phyloP scores from a whole-genome alignment of 2,329 filamentous ascomycete genomes.

The Sporothrix humicola region DNA sequence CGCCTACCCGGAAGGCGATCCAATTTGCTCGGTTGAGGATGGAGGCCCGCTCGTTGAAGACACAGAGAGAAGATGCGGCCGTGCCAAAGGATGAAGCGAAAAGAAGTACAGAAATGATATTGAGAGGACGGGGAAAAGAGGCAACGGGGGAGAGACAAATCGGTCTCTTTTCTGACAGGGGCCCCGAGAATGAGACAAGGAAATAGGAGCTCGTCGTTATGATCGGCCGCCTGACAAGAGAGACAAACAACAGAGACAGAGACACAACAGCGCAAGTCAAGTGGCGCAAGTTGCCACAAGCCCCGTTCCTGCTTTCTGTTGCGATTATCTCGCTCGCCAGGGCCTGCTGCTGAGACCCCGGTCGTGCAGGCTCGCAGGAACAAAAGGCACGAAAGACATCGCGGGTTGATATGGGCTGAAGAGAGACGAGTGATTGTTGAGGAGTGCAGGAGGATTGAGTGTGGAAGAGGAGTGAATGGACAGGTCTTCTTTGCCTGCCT shows the following conservation, averaged over 20 bases:
- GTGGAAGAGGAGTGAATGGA: not conserved
- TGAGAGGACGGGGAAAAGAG: not conserved
- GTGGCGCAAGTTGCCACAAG: constrained; percentile 10
- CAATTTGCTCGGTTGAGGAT: constrained; percentile 28
- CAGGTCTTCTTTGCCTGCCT: not conserved
- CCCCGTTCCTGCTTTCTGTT: constrained; percentile 13
- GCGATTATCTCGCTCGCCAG: constrained; percentile 19
- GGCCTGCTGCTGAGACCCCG: not conserved
- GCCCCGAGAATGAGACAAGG: constrained; percentile 15
- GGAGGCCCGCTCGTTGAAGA: constrained; percentile 16
- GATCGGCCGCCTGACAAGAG: constrained; percentile 16
- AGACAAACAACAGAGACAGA: constrained; percentile 8
- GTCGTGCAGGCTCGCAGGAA: not conserved
- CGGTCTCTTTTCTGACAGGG: constrained; percentile 22
- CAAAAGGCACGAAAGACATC: not conserved
- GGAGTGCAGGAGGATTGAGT: not conserved
- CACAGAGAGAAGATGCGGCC: constrained; percentile 1
- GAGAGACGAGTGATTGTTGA: constrained; percentile 8
- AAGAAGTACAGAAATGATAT: not conserved
- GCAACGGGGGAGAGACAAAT: constrained; percentile 2
- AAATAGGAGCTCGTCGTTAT: constrained; percentile 12
- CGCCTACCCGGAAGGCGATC: constrained; percentile 33
- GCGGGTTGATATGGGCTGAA: constrained; percentile 6
- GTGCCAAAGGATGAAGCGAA: not conserved
- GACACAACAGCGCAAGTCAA: constrained; percentile 6